Evolutionary conservation across 2,329 filamentous ascomycete species (phyloP), one percentile per base, ranked within the genome.

Genomic region (Colletotrichum sp.): DNA sequence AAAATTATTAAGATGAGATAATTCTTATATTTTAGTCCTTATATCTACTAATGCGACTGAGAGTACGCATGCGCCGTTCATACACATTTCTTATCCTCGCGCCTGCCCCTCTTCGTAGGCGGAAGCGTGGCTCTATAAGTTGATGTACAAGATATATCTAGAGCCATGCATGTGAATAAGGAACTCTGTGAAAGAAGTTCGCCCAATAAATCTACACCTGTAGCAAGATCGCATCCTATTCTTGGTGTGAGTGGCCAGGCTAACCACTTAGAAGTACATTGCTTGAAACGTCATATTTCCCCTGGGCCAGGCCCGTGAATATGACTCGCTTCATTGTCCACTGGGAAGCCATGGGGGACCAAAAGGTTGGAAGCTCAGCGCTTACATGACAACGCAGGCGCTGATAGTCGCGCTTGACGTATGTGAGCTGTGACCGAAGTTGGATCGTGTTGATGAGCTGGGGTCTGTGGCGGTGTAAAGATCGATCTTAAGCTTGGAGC

Each of bases 361-460:
- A 21, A 52, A 21, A 21, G n/a, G 10, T 21, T 52, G 44, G n/a
- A 21, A 52, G n/a, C 55, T 28, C 26, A 8, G 26, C n/a, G 30
- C 24, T 60, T 72, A 69, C 71, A 73, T 73, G 30, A 73, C 57
- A 30, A 73, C 49, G 28, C 71, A 72, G 44, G 9, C 59, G 8
- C 59, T 24, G 57, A 34, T 60, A 10, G 69, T 72, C 16, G 34
- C 26, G 59, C 10, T 36, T 6, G 59, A n/a, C 6, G 26, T 34
- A 32, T 21, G 15, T 21, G 30, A 36, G 13, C 57, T 65, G 18
- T 32, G n/a, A 12, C 16, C 16, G 16, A 44, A 44, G 18, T 63
- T 63, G 55, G 52, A 34, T 44, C 52, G 55, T n/a, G 30, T 26
- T n/a, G 62, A 16, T 49, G 32, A 18, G 49, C 16, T 49, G 26